These are phyloP conservation scores for Colletotrichum coccodes DNA, from an alignment of 2,329 filamentous ascomycete species.

Conservation along the genomic window DNA sequence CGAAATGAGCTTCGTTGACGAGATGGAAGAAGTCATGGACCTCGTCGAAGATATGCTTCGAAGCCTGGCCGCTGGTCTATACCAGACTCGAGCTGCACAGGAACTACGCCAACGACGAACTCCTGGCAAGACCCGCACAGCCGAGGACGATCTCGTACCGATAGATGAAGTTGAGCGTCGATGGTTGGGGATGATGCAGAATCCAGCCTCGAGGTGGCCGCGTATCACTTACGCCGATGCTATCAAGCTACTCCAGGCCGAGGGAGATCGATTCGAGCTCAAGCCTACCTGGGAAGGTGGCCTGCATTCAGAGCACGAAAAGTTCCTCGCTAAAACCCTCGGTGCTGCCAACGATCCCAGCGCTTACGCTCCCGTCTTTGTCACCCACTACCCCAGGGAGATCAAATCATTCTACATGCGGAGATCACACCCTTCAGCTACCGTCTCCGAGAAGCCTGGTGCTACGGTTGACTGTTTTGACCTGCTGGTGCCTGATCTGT, in stretches of 20 bases:
- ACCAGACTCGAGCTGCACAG: constrained; percentile 51
- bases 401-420: constrained; percentile 89
- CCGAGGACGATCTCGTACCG: constrained; percentile 51
- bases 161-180: constrained; percentile 68
- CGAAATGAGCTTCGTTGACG: constrained; percentile 82
- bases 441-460: constrained; percentile 33
- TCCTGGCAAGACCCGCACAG: constrained; percentile 33
- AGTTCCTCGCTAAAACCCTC: constrained; percentile 78
- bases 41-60: constrained; percentile 84
- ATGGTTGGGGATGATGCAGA: constrained; percentile 74
- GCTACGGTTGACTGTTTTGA: constrained; percentile 89
- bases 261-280: constrained; percentile 72
- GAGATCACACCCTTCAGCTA: constrained; percentile 40
- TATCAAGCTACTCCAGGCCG: constrained; percentile 72
- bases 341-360: constrained; percentile 59
- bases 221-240: constrained; percentile 86
- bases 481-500: constrained; percentile 84
- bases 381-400: constrained; percentile 89
- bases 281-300: constrained; percentile 77
- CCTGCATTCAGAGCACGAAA: constrained; percentile 93
- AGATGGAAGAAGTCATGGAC: constrained; percentile 78
- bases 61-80: constrained; percentile 53
- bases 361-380: constrained; percentile 77
- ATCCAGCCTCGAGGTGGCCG: constrained; percentile 68
- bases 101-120: constrained; percentile 50